Evolutionary conservation across 164 flowering plant species (phyloP).

Genomic region (Brasenia schreberi): DNA sequence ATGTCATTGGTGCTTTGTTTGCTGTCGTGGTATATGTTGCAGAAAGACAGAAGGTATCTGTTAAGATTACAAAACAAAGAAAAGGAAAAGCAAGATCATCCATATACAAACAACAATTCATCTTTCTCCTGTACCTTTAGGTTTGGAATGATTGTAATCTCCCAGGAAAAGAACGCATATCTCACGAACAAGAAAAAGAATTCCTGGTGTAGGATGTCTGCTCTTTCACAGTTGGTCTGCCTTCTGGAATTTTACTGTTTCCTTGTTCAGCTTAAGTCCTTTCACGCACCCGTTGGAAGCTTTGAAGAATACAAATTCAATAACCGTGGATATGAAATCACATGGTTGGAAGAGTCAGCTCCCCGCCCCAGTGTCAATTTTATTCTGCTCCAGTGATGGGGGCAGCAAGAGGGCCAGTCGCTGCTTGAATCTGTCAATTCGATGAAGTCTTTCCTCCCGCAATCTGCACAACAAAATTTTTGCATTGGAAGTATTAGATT

Average conservation of each 20-base stretch:
- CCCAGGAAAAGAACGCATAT: no score
- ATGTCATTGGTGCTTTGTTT: no score
- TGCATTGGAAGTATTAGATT: not conserved
- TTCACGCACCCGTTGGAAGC: not conserved
- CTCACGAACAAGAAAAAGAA: no score
- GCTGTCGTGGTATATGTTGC: no score
- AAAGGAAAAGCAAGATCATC: no score
- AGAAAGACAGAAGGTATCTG: no score
- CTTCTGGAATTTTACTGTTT: no score
- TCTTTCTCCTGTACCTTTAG: no score
- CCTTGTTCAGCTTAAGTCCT: not conserved
- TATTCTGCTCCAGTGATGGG: constrained; percentile 34
- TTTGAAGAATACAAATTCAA: not conserved
- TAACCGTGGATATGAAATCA: not conserved
- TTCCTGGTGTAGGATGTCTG: no score
- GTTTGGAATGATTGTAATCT: no score
- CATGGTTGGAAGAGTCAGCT: constrained; percentile 15
- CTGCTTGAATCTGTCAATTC: constrained; percentile 63
- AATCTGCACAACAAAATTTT: constrained; percentile 23
- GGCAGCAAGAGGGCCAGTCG: constrained; percentile 77
- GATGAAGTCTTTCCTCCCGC: constrained; percentile 50
- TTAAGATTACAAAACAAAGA: no score
- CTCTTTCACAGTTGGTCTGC: not conserved
- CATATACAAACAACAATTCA: no score
- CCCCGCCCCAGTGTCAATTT: constrained; percentile 21